Evolutionary conservation across 1,284 basidiomycete genomes (phyloP).

Genomic region (Sporisorium reilianum): DNA sequence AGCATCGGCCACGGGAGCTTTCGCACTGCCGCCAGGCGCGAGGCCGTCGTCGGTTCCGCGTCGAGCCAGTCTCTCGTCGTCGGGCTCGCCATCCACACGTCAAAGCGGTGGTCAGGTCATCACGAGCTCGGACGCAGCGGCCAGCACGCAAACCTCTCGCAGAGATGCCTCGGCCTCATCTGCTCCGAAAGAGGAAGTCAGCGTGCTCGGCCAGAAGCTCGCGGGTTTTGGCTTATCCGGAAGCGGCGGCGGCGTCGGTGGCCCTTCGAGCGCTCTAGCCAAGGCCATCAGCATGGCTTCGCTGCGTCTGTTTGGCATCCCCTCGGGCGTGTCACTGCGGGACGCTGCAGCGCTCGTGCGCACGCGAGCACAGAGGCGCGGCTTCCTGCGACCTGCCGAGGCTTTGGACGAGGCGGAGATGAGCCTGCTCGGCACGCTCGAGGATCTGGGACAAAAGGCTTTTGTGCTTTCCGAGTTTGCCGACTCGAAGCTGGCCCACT

Average conservation of each 20-base stretch:
- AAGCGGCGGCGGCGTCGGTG: constrained; percentile 10
- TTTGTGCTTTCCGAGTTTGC: constrained; percentile 92
- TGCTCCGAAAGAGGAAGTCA: constrained; percentile 36
- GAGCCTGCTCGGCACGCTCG: constrained; percentile 79
- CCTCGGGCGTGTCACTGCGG: constrained; percentile 68
- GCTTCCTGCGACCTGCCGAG: constrained; percentile 44
- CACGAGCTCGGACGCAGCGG: constrained; percentile 33
- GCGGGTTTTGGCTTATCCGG: constrained; percentile 28
- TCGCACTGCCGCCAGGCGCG: constrained; percentile 55
- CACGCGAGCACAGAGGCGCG: constrained; percentile 63
- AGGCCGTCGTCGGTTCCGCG: constrained; percentile 47
- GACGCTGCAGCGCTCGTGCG: constrained; percentile 59
- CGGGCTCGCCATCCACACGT: constrained; percentile 47
- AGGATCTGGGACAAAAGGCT: constrained; percentile 94
- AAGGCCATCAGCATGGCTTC: constrained; percentile 88
- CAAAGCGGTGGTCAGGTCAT: constrained; percentile 33
- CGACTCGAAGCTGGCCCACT: constrained; percentile 86
- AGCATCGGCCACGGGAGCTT: constrained; percentile 41
- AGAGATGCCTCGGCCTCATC: constrained; percentile 22
- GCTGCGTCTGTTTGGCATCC: constrained; percentile 86
- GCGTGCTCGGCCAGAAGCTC: constrained; percentile 41
- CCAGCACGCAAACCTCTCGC: constrained; percentile 29
- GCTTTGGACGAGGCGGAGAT: constrained; percentile 74
- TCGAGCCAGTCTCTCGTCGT: constrained; percentile 49
- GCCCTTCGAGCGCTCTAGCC: constrained; percentile 71